A percentile compares a stretch with the other conserved stretches of the same genome.
These are phyloP conservation scores for Aureobasidium melanogenum DNA, from an alignment of 2,329 filamentous ascomycete species.

Conservation along the genomic window DNA sequence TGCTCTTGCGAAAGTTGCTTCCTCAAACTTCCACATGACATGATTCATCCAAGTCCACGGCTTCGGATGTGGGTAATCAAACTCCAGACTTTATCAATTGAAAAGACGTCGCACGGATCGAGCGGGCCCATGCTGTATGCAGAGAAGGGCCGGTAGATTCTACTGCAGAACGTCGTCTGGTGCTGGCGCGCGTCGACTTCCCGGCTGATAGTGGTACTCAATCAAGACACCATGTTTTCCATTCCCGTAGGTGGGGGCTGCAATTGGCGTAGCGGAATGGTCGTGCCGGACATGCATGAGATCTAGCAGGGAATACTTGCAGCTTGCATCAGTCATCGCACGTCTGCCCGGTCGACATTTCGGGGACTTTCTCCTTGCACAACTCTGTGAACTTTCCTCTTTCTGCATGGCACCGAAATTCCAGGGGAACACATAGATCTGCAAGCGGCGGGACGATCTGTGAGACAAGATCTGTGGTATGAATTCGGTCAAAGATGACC, in stretches of 20 bases:
- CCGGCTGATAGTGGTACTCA: not conserved
- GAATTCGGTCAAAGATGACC: not conserved
- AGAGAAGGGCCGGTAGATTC: slow-evolving; percentile 6
- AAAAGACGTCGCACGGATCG: not conserved
- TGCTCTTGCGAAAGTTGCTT: not conserved
- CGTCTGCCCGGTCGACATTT: not conserved
- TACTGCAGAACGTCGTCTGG: slow-evolving; percentile 2
- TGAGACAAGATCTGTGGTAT: slow-evolving; percentile 9
- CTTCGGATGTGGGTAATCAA: slow-evolving; percentile 3
- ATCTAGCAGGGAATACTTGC: slow-evolving; percentile 8
- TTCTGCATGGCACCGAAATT: slow-evolving; percentile 2
- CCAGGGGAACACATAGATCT: slow-evolving; percentile 6
- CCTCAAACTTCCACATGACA: not conserved
- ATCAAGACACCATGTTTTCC: not conserved
- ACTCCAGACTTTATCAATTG: not conserved
- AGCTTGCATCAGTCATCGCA: not conserved
- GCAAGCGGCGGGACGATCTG: slow-evolving; percentile 8
- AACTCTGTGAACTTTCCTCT: not conserved
- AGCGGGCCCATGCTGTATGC: not conserved
- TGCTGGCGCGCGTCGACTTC: not conserved
- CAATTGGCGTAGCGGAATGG: slow-evolving; percentile 8
- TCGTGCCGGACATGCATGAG: slow-evolving; percentile 9
- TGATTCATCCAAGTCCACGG: not conserved
- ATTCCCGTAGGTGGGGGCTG: not conserved
- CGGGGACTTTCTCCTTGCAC: slow-evolving; percentile 7